phyloP scores from a whole-genome alignment of 176 grass and related monocot species.

The Guadua angustifolia region DNA sequence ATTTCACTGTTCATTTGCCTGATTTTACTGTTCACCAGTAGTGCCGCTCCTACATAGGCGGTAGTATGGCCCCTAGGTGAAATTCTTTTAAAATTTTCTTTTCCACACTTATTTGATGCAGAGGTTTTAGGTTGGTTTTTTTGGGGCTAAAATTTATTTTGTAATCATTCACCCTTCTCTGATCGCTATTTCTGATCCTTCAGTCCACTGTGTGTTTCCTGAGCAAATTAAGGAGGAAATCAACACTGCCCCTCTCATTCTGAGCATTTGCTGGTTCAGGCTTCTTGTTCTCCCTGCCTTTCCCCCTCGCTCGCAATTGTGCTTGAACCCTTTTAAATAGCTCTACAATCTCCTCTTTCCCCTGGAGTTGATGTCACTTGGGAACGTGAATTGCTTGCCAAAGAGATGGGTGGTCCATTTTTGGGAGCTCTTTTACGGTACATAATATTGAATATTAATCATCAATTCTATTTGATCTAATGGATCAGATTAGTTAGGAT shows the following conservation, averaged over 20 bases:
- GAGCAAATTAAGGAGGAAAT: conserved; percentile 67
- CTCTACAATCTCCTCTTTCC: conserved; percentile 71
- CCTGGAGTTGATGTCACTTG: conserved; percentile 56
- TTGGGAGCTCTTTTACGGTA: conserved; percentile 1
- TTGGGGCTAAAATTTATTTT: no score
- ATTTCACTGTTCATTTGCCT: no score
- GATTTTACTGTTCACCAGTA: no score
- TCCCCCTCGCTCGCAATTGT: conserved; percentile 52
- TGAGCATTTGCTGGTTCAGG: conserved; percentile 62
- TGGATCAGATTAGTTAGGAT: no score
- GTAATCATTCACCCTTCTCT: conserved; percentile 16
- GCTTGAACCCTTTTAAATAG: conserved; percentile 82
- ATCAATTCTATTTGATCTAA: no score
- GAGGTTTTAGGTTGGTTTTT: no score
- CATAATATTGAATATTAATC: no score
- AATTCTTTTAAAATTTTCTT: no score
- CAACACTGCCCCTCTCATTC: conserved; percentile 64
- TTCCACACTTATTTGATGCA: no score
- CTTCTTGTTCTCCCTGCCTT: conserved; percentile 67
- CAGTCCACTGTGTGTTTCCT: conserved; percentile 58
- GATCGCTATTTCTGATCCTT: not conserved
- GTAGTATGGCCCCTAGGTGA: no score
- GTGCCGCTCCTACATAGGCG: no score
- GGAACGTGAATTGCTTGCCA: conserved; percentile 45
- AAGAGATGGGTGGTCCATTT: conserved; percentile 65